Base-by-base conservation (phyloP, 2,329 filamentous ascomycete species). In the Alternaria consortialis region DNA sequence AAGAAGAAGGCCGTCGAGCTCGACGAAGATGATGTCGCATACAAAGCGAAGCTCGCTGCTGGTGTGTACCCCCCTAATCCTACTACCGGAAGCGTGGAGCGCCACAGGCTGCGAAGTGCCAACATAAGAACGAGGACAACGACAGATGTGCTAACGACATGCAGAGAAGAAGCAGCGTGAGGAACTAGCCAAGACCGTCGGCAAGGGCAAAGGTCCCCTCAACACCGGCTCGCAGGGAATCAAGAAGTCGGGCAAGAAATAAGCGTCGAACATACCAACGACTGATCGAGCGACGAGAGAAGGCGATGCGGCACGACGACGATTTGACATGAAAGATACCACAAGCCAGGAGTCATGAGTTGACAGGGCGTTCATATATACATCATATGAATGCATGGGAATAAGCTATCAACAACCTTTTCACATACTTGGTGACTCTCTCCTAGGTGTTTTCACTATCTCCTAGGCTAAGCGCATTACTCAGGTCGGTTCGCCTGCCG, bases 221-320 rank as follows among this genome's bases (percentile, higher is more conserved):
- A 94, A 93, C 83, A 90, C 88, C 32, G 93, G 93, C 34, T 81
- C 85, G 50, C 92, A 96, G 82, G 93, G 93, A 65, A 97, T 98
- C 85, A 97, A 97, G 90, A 97, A 97, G 88, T 95, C 91, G 64
- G 94, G 93, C 81, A 97, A 97, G 73, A 97, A 97, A 90, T 97
- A 72, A 74, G 64, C 70, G 63, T 34, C 23, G 34, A 27, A n/a
- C 37, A 17, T 7, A 29, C 7, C 46, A 40, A 55, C 37, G 23
- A 51, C 37, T 31, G 51, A 44, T 25, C 43, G 25, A 27, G 31
- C 34, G 36, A 56, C 6, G 13, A 31, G 53, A 47, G 23, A 25
- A 50, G 42, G 43, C 58, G 43, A 36, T 36, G 50, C 46, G 42
- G 56, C 52, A 60, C 50, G 56, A 65, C 53, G 59, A 66, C 50